Base-by-base conservation (phyloP, 1,284 basidiomycete genomes). In the Sparassis latifolia region DNA sequence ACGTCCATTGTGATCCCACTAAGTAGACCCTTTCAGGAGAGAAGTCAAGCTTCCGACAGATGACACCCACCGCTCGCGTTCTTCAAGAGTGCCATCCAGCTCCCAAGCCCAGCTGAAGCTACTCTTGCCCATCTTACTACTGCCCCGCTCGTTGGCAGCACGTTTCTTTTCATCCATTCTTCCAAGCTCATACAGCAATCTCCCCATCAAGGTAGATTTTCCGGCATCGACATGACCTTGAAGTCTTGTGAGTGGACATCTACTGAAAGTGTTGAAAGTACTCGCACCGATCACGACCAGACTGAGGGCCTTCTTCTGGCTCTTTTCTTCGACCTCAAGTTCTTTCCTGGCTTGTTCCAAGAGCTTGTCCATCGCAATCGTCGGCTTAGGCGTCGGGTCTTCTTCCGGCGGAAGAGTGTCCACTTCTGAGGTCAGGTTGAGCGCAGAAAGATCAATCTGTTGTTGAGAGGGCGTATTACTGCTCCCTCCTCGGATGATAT, bases 81-180 rank as follows among this genome's bases (percentile, higher is more conserved):
- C 96, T 69, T 99, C 96, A 0, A 80, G 78, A 3, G 93, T 88
- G 2, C 92, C 94, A 64, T 99, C 96, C 37, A 99, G 77, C 37
- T 92, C 89, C 96, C 96, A 99, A 6, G 96, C 96, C 82, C 96
- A 98, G 50, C 90, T 92, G 64, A 99, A 99, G 61, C 91, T 94
- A 52, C 87, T 80, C 71, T 98, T 99, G 1, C 96, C 96, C 2
- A 85, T 82, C 66, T 91, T 94, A 55, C 78, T 83, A 56, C 91
- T 94, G n/a, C 90, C 92, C 47, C 94, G 76, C 68, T 97, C 94
- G 65, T 97, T 97, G 37, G 84, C 82, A 39, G 79, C 71, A 52
- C 87, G 83, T 38, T 86, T 86, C 67, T 92, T 92, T 63, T 98
- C 93, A 51, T 88, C 86, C 49, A 98, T 64, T 58, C 82, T 78